phyloP scores from a whole-genome alignment of 345 rosid species.

The Corchorus capsularis region DNA sequence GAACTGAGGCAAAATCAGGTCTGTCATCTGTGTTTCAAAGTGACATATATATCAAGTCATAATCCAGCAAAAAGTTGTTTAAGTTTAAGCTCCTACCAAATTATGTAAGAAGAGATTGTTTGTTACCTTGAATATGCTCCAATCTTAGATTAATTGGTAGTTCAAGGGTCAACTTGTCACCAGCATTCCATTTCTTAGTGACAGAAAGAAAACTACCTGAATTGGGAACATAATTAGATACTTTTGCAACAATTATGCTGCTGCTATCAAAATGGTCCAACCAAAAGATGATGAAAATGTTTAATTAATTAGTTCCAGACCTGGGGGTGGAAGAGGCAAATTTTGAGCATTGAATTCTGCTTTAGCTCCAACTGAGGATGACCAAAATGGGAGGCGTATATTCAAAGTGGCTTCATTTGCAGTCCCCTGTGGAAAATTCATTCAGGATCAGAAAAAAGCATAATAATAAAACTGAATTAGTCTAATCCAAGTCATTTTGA shows the following conservation, averaged over 20 bases:
- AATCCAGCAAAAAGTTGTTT: neutral
- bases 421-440: constrained; percentile 39
- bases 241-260: neutral
- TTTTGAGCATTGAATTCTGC: constrained; percentile 54
- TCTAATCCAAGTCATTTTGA: neutral
- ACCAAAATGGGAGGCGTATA: constrained; percentile 74
- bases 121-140: constrained; percentile 70
- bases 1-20: constrained; percentile 61
- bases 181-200: constrained; percentile 46
- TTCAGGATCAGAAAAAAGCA: neutral
- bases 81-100: neutral
- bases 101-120: neutral
- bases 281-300: neutral
- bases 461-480: neutral
- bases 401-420: constrained; percentile 54
- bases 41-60: neutral
- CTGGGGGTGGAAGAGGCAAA: constrained; percentile 57
- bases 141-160: constrained; percentile 58
- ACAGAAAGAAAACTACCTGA: constrained; percentile 65
- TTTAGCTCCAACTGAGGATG: constrained; percentile 49
- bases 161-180: constrained; percentile 58
- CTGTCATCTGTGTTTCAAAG: constrained; percentile 57
- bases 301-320: constrained; percentile 27
- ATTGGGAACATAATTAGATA: neutral
- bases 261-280: neutral